phyloP scores from a whole-genome alignment of 306 rosid genomes.

The Echinosophora koreensis region DNA sequence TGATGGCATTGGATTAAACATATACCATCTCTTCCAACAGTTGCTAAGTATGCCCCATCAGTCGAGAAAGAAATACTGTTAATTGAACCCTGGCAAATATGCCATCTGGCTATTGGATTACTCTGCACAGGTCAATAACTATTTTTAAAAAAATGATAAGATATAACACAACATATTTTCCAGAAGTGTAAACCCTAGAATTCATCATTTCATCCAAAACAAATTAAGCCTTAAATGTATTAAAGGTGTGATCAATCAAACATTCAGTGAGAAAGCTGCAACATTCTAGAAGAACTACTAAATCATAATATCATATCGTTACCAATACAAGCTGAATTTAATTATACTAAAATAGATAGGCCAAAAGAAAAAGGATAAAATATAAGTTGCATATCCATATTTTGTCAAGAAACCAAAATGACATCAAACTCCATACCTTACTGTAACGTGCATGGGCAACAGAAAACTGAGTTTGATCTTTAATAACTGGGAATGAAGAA shows the following conservation, averaged over 20 bases:
- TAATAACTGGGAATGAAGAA: conserved; percentile 82
- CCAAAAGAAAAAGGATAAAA: neutral
- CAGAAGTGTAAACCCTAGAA: conserved; percentile 27
- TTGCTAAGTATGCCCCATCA: conserved; percentile 82
- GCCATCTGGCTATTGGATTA: conserved; percentile 97
- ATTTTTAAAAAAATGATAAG: neutral
- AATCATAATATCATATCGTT: neutral
- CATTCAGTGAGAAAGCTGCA: conserved; percentile 16
- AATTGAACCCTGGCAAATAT: conserved; percentile 89
- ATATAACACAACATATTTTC: neutral
- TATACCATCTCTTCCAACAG: conserved; percentile 97
- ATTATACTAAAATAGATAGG: conserved; percentile 9
- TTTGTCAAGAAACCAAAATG: conserved; percentile 18
- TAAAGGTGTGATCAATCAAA: conserved; percentile 20
- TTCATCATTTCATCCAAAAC: conserved; percentile 42
- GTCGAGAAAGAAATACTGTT: conserved; percentile 87
- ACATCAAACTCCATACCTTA: conserved; percentile 66
- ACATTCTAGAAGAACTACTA: conserved; percentile 33
- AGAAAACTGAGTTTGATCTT: conserved; percentile 91
- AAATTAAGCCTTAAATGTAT: conserved; percentile 27
- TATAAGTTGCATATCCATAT: conserved; percentile 13
- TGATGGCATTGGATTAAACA: conserved; percentile 33
- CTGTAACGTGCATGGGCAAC: conserved; percentile 94
- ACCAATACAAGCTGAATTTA: conserved; percentile 17
- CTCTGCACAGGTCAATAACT: conserved; percentile 65